Evolutionary conservation across 208 protist species (phyloP).

Genomic region (Naegleria gruberi): DNA sequence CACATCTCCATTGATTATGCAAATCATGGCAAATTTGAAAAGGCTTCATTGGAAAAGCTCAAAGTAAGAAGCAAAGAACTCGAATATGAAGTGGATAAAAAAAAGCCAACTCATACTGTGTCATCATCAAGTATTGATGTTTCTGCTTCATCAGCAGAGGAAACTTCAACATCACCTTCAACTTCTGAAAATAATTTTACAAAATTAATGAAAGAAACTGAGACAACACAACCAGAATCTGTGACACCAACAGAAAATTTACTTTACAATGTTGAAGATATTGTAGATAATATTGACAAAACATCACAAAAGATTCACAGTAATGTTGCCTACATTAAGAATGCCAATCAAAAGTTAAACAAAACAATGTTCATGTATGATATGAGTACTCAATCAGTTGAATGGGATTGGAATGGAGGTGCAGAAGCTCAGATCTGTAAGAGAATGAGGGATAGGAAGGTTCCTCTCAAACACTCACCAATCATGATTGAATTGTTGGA

Average conservation of each 20-base stretch:
- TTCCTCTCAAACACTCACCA: not conserved
- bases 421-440: slow-evolving; percentile 10
- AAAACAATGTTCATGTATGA: slow-evolving; percentile 3
- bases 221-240: not conserved
- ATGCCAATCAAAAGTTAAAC: not conserved
- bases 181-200: not conserved
- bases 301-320: not conserved
- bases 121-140: not conserved
- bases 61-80: not conserved
- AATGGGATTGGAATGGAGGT: slow-evolving; percentile 9
- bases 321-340: not conserved
- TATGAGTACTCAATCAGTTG: not conserved
- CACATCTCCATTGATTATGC: not conserved
- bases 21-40: not conserved
- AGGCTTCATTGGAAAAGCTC: not conserved
- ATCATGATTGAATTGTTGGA: not conserved
- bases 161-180: too few relatives aligned
- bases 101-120: not conserved
- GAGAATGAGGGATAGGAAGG: not conserved
- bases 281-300: not conserved
- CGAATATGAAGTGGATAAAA: not conserved
- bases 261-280: not conserved
- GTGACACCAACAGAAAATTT: not conserved
- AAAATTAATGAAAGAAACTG: not conserved
- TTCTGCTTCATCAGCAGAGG: not conserved